Percentiles rank a stretch among this genome's conserved stretches.
Conservation (phyloP, 2,329 filamentous ascomycete species). For the Pyricularia pennisetigena region DNA sequence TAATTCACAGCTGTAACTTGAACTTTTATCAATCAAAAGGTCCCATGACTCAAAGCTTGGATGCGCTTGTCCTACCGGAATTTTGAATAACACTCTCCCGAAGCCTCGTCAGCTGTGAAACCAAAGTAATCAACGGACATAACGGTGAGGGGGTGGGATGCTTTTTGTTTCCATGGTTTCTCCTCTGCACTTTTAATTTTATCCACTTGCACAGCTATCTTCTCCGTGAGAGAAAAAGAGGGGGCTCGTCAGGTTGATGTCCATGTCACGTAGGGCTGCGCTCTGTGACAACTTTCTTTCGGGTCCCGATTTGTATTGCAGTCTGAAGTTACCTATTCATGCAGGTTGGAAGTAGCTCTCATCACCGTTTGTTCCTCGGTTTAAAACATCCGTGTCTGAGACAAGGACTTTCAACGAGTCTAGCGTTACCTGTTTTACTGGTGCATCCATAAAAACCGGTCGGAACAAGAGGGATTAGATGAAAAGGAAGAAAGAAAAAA, state of each 20-base stretch:
- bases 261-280: neutral
- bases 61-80: neutral
- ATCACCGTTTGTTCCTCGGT: neutral
- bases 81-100: neutral
- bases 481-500: neutral
- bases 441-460: neutral
- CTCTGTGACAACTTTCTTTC: neutral
- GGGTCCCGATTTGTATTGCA: neutral
- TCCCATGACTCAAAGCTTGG: neutral
- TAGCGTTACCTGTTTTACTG: neutral
- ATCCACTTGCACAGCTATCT: neutral
- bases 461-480: no score
- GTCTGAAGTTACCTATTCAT: neutral
- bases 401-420: neutral
- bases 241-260: neutral
- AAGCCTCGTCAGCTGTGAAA: neutral
- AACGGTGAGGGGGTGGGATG: neutral
- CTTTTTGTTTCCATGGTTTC: neutral
- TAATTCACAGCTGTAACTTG: neutral
- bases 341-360: neutral
- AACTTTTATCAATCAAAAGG: neutral
- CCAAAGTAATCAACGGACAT: neutral
- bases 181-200: neutral
- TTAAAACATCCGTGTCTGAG: neutral
- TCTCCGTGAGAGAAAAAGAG: neutral